phyloP scores from a whole-genome alignment of 2,329 filamentous ascomycete genomes.

The Colletotrichum plurivorum region DNA sequence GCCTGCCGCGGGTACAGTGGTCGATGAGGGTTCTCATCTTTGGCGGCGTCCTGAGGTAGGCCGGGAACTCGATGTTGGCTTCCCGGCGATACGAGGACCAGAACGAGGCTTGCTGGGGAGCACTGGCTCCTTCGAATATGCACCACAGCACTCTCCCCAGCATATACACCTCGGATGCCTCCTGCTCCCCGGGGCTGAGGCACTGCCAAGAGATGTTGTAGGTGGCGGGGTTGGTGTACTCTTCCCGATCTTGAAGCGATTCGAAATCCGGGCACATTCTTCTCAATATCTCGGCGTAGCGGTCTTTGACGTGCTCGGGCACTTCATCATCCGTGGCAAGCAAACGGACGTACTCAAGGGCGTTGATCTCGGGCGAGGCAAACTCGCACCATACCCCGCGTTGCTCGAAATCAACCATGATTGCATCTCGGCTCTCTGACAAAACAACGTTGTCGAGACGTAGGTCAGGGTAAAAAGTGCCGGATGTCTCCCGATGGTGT shows the following conservation, averaged over 20 bases:
- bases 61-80: conserved; percentile 69
- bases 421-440: conserved; percentile 59
- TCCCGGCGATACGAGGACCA: conserved; percentile 73
- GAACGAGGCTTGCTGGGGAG: conserved; percentile 68
- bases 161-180: conserved; percentile 74
- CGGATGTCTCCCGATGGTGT: conserved; percentile 62
- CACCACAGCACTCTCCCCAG: conserved; percentile 74
- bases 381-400: conserved; percentile 75
- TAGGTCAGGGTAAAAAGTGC: conserved; percentile 70
- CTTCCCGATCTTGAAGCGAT: conserved; percentile 55
- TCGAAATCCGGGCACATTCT: conserved; percentile 64
- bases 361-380: conserved; percentile 71
- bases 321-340: conserved; percentile 65
- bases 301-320: conserved; percentile 53
- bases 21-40: conserved; percentile 64
- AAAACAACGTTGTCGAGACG: conserved; percentile 73
- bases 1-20: conserved; percentile 65
- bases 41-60: conserved; percentile 62
- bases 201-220: conserved; percentile 72
- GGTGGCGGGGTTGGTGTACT: conserved; percentile 61
- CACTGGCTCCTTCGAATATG: conserved; percentile 72
- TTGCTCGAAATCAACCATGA: conserved; percentile 76
- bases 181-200: conserved; percentile 65
- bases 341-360: conserved; percentile 70
- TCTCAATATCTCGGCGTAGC: conserved; percentile 58